Evolutionary conservation across 164 flowering plant species (phyloP), one percentile per base, ranked within the genome.

Genomic region (Protea cynaroides): DNA sequence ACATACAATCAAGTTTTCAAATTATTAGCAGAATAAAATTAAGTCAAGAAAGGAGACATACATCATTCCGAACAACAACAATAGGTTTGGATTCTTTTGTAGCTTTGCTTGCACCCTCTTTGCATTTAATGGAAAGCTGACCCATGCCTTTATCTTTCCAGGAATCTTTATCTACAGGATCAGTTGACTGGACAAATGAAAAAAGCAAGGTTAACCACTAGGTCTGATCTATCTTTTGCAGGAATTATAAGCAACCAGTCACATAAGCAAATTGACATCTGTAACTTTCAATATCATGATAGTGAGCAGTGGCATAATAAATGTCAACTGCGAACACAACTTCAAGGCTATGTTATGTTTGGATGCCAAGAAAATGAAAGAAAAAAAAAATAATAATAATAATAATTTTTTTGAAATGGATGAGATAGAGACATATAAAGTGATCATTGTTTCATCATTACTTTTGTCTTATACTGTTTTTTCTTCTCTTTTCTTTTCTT

Each of bases 101-200:
- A 51, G 92, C 96, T 86, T 88, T 88, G 78, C 64, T 66, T 56
- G 81, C 75, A 69, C 92, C 96, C 71, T 95, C 97, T 68, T 75
- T 79, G 76, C 96, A 92, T 76, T 83, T 95, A 62, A 92, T 90
- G 38, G 83, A 81, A 72, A 95, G 96, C 65, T 88, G 84, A 21
- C 97, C 99, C 65, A 81, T 71, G 50, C 97, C 97, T 85, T 76
- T 92, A 72, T 95, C 92, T 76, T 90, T 92, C 99, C 99, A 95
- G 56, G 83, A 51, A 37, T 78, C 90, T 76, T 88, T 85, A 65
- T 94, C 97, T 13, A 72, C 84, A 25, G 94, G 90, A 81, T 88
- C 86, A 46, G 68, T 82, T 47, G 99, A 85, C 99, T 95, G 89
- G 49, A 74, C 47, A 70, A 44, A 62, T 22, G 24, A 46, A 67